Conservation (phyloP, 495 filamentous ascomycete genomes). For the Tuber microsphaerosporum region DNA sequence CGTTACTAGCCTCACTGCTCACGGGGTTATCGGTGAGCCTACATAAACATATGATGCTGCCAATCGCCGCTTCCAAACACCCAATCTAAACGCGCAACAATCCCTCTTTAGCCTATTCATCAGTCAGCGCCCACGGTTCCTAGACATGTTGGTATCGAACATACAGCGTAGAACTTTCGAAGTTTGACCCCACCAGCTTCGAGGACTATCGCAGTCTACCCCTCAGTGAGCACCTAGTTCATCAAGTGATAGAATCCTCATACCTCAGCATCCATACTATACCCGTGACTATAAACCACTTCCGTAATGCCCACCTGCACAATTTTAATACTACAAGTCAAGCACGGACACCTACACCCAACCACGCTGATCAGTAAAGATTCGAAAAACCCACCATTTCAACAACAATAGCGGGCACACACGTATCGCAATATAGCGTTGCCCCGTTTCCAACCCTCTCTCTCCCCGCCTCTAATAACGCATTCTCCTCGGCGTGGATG, state of each 20-base stretch:
- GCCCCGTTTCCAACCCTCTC: constrained; percentile 74
- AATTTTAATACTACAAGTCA: constrained; percentile 99
- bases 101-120: constrained; percentile 21
- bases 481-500: constrained; percentile 95
- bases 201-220: constrained; percentile 69
- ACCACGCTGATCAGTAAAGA: constrained; percentile 5
- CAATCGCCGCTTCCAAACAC: background rate
- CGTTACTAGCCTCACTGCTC: background rate
- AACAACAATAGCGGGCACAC: constrained; percentile 10
- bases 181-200: constrained; percentile 65
- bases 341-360: constrained; percentile 65
- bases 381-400: constrained; percentile 1
- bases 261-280: constrained; percentile 77
- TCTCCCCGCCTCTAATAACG: constrained; percentile 83
- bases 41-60: background rate
- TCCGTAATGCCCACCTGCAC: constrained; percentile 89
- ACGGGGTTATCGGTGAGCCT: background rate
- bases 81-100: background rate
- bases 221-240: constrained; percentile 20
- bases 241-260: constrained; percentile 15
- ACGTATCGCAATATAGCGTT: constrained; percentile 88
- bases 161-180: constrained; percentile 74
- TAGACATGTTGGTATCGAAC: constrained; percentile 33
- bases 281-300: constrained; percentile 87
- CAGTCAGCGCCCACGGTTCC: constrained; percentile 8